A percentile compares a stretch with the other conserved stretches of the same genome.
Conservation (phyloP, 305 asterid species). For the Andrographis paniculata region DNA sequence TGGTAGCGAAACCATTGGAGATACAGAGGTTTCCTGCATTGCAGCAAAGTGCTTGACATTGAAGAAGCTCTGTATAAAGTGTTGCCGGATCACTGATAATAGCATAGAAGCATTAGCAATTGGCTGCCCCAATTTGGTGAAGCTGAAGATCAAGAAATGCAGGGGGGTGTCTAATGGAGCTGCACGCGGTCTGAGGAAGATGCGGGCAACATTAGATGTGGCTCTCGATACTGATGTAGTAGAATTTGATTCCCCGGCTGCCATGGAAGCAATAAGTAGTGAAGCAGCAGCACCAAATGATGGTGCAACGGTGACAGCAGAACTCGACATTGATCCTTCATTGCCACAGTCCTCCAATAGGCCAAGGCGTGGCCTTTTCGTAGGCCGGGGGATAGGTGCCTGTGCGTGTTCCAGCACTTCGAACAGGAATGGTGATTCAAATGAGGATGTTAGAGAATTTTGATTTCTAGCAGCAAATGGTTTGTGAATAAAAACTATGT, state of each 20-base stretch:
- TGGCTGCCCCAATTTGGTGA: slow-evolving; percentile 53
- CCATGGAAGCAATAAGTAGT: neutral
- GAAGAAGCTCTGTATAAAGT: slow-evolving; percentile 52
- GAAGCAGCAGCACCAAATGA: too few species aligned
- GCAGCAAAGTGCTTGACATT: slow-evolving; percentile 36
- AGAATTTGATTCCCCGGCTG: neutral
- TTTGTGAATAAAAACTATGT: too few species aligned
- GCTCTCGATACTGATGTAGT: slow-evolving; percentile 29
- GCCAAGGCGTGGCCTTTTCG: too few species aligned
- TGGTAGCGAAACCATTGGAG: slow-evolving; percentile 57
- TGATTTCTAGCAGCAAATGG: too few species aligned
- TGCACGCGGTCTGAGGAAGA: slow-evolving; percentile 35
- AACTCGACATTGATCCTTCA: too few species aligned
- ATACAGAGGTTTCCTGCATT: slow-evolving; percentile 39
- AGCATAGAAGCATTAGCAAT: slow-evolving; percentile 45
- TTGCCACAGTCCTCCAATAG: too few species aligned
- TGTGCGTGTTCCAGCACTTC: too few species aligned
- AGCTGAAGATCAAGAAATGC: slow-evolving; percentile 56
- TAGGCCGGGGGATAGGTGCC: too few species aligned
- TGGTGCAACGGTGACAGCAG: too few species aligned
- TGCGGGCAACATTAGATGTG: slow-evolving; percentile 31
- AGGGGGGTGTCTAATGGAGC: slow-evolving; percentile 33
- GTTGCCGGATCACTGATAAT: slow-evolving; percentile 37
- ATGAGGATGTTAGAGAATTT: too few species aligned
- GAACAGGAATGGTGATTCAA: too few species aligned